Percentiles rank a stretch among this genome's conserved stretches.
phyloP scores from a whole-genome alignment of 2,329 filamentous ascomycete species.

The Metarhizium album region DNA sequence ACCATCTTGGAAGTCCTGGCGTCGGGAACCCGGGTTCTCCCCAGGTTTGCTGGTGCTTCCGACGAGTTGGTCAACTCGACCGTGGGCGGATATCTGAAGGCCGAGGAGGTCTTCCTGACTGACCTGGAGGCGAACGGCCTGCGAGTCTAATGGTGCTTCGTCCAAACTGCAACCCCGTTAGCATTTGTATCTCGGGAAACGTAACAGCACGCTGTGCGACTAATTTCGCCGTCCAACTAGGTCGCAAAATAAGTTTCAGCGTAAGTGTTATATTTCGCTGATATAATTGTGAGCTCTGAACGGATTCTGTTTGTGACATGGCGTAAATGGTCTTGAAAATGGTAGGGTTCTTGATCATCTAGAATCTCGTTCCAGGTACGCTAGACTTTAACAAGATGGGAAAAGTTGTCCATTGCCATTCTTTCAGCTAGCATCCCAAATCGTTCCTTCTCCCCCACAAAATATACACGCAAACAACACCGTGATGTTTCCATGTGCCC shows the following conservation, averaged over 20 bases:
- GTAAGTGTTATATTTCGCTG: not conserved
- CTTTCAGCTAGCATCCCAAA: not conserved
- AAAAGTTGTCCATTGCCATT: not conserved
- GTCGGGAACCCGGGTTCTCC: constrained; percentile 8
- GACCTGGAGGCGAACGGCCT: constrained; percentile 13
- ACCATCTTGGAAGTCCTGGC: constrained; percentile 22
- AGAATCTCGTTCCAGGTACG: not conserved
- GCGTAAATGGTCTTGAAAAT: not conserved
- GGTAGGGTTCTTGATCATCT: not conserved
- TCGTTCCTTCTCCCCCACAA: not conserved
- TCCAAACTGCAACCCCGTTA: not conserved
- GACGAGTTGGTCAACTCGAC: not conserved
- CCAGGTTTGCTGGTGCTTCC: not conserved
- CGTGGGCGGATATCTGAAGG: constrained; percentile 12
- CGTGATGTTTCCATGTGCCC: not conserved
- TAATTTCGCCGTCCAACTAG: not conserved
- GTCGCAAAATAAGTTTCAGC: not conserved
- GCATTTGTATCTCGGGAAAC: not conserved
- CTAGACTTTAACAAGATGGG: not conserved
- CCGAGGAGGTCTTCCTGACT: constrained; percentile 12
- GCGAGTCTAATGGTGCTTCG: constrained; percentile 10
- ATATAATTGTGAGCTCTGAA: not conserved
- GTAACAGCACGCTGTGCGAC: not conserved
- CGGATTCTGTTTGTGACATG: not conserved
- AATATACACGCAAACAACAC: constrained; percentile 1